phyloP scores from a whole-genome alignment of 345 rosid genomes.

The Microthlaspi erraticum region DNA sequence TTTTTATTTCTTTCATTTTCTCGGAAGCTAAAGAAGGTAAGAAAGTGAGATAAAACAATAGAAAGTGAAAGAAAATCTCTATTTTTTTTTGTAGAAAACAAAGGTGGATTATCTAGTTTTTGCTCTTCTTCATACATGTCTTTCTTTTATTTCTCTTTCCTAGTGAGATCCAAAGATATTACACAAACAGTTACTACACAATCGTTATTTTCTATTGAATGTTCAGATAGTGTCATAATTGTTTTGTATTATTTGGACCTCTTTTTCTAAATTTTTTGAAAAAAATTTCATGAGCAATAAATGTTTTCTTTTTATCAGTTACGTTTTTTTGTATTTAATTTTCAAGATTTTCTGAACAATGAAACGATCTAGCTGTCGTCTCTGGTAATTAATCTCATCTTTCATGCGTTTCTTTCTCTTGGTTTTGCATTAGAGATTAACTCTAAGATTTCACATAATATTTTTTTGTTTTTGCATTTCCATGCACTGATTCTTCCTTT shows the following conservation, averaged over 20 bases:
- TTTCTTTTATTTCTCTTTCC: not conserved
- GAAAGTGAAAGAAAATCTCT: conserved; percentile 30
- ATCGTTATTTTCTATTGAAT: conserved; percentile 37
- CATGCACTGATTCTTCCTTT: conserved; percentile 39
- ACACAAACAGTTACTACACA: conserved; percentile 4
- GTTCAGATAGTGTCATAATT: conserved; percentile 37
- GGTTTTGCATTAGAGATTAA: conserved; percentile 26
- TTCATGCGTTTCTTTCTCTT: conserved; percentile 25
- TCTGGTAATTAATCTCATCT: conserved; percentile 33
- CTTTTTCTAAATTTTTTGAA: conserved; percentile 3
- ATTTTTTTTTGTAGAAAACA: conserved; percentile 1
- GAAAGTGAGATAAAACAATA: conserved; percentile 23
- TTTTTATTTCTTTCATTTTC: conserved; percentile 26
- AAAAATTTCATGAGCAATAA: conserved; percentile 37
- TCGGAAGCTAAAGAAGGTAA: conserved; percentile 33
- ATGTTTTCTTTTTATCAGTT: conserved; percentile 39
- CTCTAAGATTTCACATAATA: conserved; percentile 6
- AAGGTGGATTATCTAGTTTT: conserved; percentile 19
- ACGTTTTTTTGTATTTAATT: conserved; percentile 41
- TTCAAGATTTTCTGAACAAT: conserved; percentile 16
- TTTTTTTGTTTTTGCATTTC: conserved; percentile 3
- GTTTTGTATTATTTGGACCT: conserved; percentile 30
- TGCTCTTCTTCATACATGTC: conserved; percentile 13
- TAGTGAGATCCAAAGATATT: not conserved
- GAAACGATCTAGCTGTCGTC: conserved; percentile 41